A percentile compares a stretch with the other conserved stretches of the same genome.
These are phyloP conservation scores for Taphrina populina DNA, from an alignment of 1,139 yeast species.

Conservation along the genomic window DNA sequence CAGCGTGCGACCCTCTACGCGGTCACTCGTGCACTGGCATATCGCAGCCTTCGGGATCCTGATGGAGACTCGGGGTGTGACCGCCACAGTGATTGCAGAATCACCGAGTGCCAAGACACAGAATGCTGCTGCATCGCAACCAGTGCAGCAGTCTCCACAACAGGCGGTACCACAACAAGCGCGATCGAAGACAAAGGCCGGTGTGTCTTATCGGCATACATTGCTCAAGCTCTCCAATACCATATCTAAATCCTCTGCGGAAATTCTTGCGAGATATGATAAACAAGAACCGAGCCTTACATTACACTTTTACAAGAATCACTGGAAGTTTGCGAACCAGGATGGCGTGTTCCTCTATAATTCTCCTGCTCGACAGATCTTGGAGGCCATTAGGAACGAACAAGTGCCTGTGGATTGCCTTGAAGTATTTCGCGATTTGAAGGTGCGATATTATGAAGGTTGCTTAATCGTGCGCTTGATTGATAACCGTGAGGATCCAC, in stretches of 20 bases:
- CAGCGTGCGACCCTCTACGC: too few species aligned
- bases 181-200: constrained; percentile 26
- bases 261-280: constrained; percentile 33
- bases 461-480: constrained; percentile 34
- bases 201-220: constrained; percentile 24
- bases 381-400: constrained; percentile 36
- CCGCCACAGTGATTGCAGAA: neutral
- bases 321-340: constrained; percentile 38
- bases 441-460: constrained; percentile 36
- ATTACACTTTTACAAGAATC: constrained; percentile 35
- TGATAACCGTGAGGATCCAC: constrained; percentile 28
- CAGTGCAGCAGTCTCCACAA: constrained; percentile 10
- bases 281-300: constrained; percentile 34
- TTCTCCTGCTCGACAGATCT: constrained; percentile 35
- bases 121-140: neutral
- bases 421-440: constrained; percentile 35
- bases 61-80: neutral
- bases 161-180: constrained; percentile 8
- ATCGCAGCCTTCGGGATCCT: too few species aligned
- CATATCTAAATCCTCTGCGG: constrained; percentile 21
- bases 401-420: constrained; percentile 37
- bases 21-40: too few species aligned
- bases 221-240: constrained; percentile 20
- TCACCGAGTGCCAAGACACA: neutral
- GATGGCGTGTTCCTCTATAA: constrained; percentile 37